These are phyloP conservation scores for Phaffomyces antillensis DNA, from an alignment of 805 yeast species.

Conservation along the genomic window DNA sequence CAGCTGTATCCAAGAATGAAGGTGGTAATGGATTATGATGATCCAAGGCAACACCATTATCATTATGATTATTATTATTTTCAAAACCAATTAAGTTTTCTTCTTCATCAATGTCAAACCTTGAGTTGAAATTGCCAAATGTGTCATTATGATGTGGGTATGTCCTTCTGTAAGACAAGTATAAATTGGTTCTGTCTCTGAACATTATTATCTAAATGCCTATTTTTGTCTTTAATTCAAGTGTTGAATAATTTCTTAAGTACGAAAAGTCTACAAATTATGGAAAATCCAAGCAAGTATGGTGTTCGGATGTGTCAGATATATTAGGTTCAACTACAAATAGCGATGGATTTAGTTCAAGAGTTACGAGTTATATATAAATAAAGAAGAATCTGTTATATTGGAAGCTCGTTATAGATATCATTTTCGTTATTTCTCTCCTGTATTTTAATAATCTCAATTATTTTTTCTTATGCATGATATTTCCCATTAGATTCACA, in stretches of 20 bases:
- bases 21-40: conserved; percentile 69
- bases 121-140: conserved; percentile 5
- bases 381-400: too few relatives aligned
- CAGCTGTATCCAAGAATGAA: conserved; percentile 64
- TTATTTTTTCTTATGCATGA: conserved; percentile 19
- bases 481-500: conserved; percentile 21
- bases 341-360: too few relatives aligned
- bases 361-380: too few relatives aligned
- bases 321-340: too few relatives aligned
- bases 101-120: conserved; percentile 24
- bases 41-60: conserved; percentile 37
- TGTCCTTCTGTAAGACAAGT: conserved; percentile 81
- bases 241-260: too few relatives aligned
- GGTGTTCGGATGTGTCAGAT: too few relatives aligned
- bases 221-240: too few relatives aligned
- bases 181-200: conserved; percentile 91
- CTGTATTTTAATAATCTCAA: too few relatives aligned
- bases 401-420: too few relatives aligned
- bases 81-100: conserved; percentile 23
- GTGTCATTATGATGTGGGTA: conserved; percentile 54
- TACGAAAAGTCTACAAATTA: too few relatives aligned
- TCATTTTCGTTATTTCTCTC: too few relatives aligned
- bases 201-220: conserved; percentile 43
- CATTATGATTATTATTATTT: conserved; percentile 19
- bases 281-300: too few relatives aligned